phyloP scores from a whole-genome alignment of 2,329 filamentous ascomycete genomes.

The Raffaelea arxii region DNA sequence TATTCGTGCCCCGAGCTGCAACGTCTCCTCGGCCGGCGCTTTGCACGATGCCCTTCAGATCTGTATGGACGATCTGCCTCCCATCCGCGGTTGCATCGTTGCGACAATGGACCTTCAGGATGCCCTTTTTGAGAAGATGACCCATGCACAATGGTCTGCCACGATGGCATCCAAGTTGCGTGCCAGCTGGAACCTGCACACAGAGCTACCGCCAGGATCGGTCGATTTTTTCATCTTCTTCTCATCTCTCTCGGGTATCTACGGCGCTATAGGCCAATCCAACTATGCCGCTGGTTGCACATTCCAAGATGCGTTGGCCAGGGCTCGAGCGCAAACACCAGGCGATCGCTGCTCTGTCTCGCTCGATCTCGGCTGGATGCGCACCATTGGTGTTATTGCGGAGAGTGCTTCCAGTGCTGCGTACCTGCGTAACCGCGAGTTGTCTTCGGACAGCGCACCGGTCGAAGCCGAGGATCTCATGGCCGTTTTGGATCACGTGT shows the following conservation, averaged over 20 bases:
- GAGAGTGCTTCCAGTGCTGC: not conserved
- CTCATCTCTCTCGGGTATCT: conserved; percentile 41
- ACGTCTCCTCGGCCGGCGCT: conserved; percentile 4
- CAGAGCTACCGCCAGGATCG: conserved; percentile 5
- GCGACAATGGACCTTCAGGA: conserved; percentile 16
- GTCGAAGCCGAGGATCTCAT: not conserved
- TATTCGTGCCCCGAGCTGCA: not conserved
- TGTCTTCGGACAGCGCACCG: not conserved
- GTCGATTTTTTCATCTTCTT: conserved; percentile 38
- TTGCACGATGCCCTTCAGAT: conserved; percentile 27
- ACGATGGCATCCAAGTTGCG: conserved; percentile 18
- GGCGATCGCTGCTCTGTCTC: not conserved
- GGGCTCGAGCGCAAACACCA: conserved; percentile 8
- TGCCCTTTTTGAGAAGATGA: conserved; percentile 1
- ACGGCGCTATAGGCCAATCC: conserved; percentile 45
- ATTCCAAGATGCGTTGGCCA: conserved; percentile 37
- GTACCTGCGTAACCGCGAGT: not conserved
- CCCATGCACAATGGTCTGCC: conserved; percentile 2
- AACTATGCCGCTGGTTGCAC: conserved; percentile 47
- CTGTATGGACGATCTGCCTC: conserved; percentile 16
- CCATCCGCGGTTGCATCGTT: conserved; percentile 9
- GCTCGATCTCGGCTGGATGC: not conserved
- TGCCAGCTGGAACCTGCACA: conserved; percentile 21
- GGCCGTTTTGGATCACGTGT: not conserved
- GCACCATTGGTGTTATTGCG: not conserved